A percentile compares a stretch with the other conserved stretches of the same genome.
phyloP scores from a whole-genome alignment of 495 filamentous ascomycete species.

The Penicillium cataractarum region DNA sequence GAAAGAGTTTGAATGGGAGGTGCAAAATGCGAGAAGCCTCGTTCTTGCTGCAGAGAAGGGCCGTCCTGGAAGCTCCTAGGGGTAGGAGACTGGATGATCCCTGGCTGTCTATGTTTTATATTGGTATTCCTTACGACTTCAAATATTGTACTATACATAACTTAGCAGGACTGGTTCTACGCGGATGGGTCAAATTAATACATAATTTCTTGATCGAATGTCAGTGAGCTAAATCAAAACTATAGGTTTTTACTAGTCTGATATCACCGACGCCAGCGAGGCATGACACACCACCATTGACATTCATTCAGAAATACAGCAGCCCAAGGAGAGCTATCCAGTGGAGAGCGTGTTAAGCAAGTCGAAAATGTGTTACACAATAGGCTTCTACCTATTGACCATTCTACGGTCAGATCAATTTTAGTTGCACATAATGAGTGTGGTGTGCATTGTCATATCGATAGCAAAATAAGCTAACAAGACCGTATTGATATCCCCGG shows the following conservation, averaged over 20 bases:
- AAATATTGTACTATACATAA: constrained; percentile 4
- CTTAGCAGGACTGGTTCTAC: neutral
- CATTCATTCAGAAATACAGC: too few species aligned
- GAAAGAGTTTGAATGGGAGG: constrained; percentile 96
- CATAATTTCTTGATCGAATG: neutral
- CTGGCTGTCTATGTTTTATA: neutral
- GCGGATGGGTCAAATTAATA: neutral
- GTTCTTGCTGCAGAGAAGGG: constrained; percentile 27
- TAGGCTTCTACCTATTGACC: too few species aligned
- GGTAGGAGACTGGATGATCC: neutral
- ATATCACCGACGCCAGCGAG: too few species aligned
- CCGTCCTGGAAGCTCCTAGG: neutral
- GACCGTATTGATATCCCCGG: constrained; percentile 12
- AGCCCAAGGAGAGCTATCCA: too few species aligned
- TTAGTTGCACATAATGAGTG: constrained; percentile 29
- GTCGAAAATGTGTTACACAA: too few species aligned
- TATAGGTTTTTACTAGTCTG: too few species aligned
- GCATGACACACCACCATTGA: too few species aligned
- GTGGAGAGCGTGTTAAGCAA: too few species aligned
- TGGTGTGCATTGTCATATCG: constrained; percentile 24
- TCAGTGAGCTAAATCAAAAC: neutral
- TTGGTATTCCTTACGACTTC: neutral
- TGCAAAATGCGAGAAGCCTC: constrained; percentile 64
- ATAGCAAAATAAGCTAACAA: constrained; percentile 12
- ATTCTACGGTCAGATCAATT: neutral